Percentiles rank a stretch among this genome's conserved stretches.
Evolutionary conservation across 306 rosid genomes (phyloP).

Genomic region (Datisca glomerata): DNA sequence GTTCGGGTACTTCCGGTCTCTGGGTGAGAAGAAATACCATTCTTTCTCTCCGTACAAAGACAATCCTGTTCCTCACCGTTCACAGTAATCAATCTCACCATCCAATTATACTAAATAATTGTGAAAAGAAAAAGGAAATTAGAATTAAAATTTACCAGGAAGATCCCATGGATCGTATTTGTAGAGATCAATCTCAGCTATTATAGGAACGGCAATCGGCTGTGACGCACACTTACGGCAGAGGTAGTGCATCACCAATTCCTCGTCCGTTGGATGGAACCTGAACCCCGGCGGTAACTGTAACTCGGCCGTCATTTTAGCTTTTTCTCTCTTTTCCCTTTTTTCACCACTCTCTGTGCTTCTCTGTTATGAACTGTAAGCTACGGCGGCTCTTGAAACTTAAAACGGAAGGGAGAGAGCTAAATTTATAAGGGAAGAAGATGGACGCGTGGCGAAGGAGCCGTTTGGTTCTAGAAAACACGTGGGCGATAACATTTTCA

Average conservation of each 20-base stretch:
- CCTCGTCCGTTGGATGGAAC: constrained; percentile 96
- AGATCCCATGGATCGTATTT: constrained; percentile 87
- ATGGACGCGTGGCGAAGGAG: constrained; percentile 32
- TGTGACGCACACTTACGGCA: constrained; percentile 74
- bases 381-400: constrained; percentile 71
- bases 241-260: constrained; percentile 83
- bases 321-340: neutral
- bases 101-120: neutral
- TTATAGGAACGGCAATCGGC: constrained; percentile 62
- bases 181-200: constrained; percentile 83
- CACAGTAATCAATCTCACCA: neutral
- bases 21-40: constrained; percentile 87
- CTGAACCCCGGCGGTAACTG: constrained; percentile 86
- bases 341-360: neutral
- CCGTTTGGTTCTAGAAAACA: constrained; percentile 43
- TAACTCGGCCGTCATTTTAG: constrained; percentile 44
- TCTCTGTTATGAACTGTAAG: neutral
- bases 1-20: constrained; percentile 90
- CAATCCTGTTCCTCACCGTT: constrained; percentile 22
- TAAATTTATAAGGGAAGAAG: constrained; percentile 25
- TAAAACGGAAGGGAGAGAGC: constrained; percentile 28
- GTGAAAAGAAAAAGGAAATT: neutral
- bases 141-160: constrained; percentile 56
- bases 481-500: constrained; percentile 52
- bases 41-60: constrained; percentile 81